Evolutionary conservation across 495 filamentous ascomycete genomes (phyloP).

Genomic region (Lophium mytilinum): DNA sequence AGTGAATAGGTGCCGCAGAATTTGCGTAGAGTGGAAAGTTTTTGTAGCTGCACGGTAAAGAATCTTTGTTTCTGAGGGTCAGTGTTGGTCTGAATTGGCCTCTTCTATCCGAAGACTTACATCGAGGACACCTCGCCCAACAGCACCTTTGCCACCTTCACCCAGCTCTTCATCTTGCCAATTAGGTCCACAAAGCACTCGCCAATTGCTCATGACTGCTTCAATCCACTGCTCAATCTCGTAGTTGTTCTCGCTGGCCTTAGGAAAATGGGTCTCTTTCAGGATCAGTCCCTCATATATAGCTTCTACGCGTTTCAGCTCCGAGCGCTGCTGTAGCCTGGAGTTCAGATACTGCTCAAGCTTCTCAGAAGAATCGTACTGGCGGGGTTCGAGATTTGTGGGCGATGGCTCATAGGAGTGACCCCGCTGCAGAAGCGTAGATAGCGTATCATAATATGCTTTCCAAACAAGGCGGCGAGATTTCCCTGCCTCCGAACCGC

Average conservation of each 20-base stretch:
- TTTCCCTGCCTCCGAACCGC: conserved; percentile 24
- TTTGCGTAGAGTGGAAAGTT: conserved; percentile 84
- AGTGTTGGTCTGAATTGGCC: no score
- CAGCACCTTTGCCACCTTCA: conserved; percentile 62
- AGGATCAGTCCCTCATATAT: conserved; percentile 67
- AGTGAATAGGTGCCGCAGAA: conserved; percentile 80
- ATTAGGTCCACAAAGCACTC: conserved; percentile 59
- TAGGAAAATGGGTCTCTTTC: conserved; percentile 70
- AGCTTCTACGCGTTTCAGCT: conserved; percentile 65
- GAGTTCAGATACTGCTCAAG: conserved; percentile 28
- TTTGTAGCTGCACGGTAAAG: conserved; percentile 82
- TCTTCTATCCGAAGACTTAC: conserved; percentile 35
- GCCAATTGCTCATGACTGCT: conserved; percentile 77
- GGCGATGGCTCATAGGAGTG: conserved; percentile 29
- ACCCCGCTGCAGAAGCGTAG: conserved; percentile 50
- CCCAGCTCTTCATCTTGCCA: conserved; percentile 74
- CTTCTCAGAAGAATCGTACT: conserved; percentile 1
- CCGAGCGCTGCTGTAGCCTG: conserved; percentile 56
- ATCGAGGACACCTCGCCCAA: conserved; percentile 65
- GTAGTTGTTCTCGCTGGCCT: conserved; percentile 62
- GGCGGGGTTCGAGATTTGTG: not conserved
- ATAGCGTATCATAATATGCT: conserved; percentile 70
- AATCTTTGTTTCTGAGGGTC: conserved; percentile 39
- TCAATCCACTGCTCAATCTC: conserved; percentile 77
- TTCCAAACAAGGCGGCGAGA: conserved; percentile 61